phyloP scores from a whole-genome alignment of 768 basidiomycete genomes.

The Suillus clintonianus region DNA sequence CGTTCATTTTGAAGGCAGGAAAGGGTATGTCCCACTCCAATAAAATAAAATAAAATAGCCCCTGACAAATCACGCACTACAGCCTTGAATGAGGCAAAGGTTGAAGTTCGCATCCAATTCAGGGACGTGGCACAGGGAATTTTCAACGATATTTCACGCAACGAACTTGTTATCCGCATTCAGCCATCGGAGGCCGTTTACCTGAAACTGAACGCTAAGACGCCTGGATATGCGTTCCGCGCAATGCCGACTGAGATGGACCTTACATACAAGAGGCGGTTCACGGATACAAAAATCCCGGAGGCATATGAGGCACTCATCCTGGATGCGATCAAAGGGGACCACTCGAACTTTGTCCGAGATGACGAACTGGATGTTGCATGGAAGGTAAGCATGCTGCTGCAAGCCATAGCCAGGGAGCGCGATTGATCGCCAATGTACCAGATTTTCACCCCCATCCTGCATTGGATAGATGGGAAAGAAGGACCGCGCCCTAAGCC shows the following conservation, averaged over 20 bases:
- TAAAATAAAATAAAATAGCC: conserved; percentile 14
- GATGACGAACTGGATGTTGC: conserved; percentile 96
- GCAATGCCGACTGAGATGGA: conserved; percentile 98
- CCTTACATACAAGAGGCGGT: conserved; percentile 95
- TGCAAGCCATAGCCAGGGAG: background rate
- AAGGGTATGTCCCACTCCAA: conserved; percentile 64
- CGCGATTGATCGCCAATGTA: conserved; percentile 2
- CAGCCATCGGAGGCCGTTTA: conserved; percentile 97
- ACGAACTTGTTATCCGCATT: conserved; percentile 97
- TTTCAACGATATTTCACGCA: conserved; percentile 93
- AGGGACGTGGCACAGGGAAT: conserved; percentile 97
- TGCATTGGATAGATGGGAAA: conserved; percentile 94
- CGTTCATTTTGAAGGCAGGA: conserved; percentile 97
- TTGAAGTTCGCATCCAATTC: conserved; percentile 97
- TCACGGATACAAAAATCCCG: conserved; percentile 88
- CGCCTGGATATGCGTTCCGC: conserved; percentile 86
- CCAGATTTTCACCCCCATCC: conserved; percentile 90
- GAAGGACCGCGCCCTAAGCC: conserved; percentile 69
- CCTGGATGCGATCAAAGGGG: conserved; percentile 94
- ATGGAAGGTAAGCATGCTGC: conserved; percentile 75
- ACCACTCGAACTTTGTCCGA: conserved; percentile 98
- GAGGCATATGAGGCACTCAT: conserved; percentile 97
- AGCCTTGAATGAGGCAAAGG: conserved; percentile 98
- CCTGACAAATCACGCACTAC: conserved; percentile 8
- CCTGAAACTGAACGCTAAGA: conserved; percentile 95